These are phyloP conservation scores for Aspergillus sp. DNA, from an alignment of 2,329 filamentous ascomycete species.

Conservation along the genomic window DNA sequence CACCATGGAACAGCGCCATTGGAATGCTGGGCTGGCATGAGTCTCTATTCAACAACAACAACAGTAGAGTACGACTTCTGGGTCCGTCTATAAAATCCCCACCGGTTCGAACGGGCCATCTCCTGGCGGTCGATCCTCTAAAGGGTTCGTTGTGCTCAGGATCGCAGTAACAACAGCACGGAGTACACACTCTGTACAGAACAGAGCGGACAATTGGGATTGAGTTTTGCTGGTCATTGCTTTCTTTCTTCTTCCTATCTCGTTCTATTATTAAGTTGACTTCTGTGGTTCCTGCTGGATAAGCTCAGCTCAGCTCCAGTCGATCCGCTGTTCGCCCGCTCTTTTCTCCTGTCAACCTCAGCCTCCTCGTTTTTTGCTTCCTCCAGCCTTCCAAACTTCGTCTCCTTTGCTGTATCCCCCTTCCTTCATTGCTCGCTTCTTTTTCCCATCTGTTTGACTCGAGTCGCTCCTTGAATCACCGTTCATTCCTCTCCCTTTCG, in stretches of 20 bases:
- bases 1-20: too few species aligned
- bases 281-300: neutral
- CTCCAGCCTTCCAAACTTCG: constrained; percentile 2
- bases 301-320: constrained; percentile 4
- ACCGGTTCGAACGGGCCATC: constrained; percentile 6
- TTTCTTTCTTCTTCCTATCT: too few species aligned
- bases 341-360: constrained; percentile 2
- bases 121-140: constrained; percentile 6
- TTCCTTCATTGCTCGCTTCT: constrained; percentile 1
- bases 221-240: too few species aligned
- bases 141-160: neutral
- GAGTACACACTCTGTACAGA: too few species aligned
- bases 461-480: too few species aligned
- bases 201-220: too few species aligned
- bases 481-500: constrained; percentile 1
- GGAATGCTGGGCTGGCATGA: too few species aligned
- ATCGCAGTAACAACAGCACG: too few species aligned
- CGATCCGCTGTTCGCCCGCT: neutral
- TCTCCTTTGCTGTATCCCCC: constrained; percentile 6
- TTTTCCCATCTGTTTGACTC: constrained; percentile 1
- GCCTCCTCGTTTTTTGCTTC: neutral
- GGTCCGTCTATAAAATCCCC: neutral
- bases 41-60: neutral
- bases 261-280: too few species aligned
- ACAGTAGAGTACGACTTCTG: neutral